These are phyloP conservation scores for Areca catechu DNA, from an alignment of 176 grass and related monocot genomes.

Conservation along the genomic window DNA sequence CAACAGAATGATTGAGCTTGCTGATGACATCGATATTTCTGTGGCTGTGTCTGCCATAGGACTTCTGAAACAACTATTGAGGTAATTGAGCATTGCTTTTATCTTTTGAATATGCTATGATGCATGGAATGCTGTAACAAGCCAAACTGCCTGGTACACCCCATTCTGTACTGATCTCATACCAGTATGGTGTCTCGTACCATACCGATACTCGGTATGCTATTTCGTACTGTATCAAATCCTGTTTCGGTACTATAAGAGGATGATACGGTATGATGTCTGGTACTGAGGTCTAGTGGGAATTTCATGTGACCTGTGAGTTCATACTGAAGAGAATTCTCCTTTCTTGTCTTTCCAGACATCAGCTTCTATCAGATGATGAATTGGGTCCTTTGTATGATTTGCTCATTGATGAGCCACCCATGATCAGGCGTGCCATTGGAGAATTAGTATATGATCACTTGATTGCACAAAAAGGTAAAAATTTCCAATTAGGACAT, in stretches of 20 bases:
- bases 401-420: constrained; percentile 98
- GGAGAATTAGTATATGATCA: constrained; percentile 99
- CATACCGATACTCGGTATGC: too few relatives aligned
- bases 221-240: too few relatives aligned
- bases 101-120: not conserved
- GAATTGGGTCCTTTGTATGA: constrained; percentile 92
- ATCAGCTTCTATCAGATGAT: constrained; percentile 92
- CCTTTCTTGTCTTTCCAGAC: constrained; percentile 44
- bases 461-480: constrained; percentile 87
- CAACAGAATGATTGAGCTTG: constrained; percentile 91
- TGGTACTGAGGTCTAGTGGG: too few relatives aligned
- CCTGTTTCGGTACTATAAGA: too few relatives aligned
- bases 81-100: constrained; percentile 34
- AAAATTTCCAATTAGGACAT: constrained; percentile 56
- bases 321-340: not conserved
- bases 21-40: constrained; percentile 96
- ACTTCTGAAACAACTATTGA: constrained; percentile 80
- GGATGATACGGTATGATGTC: too few relatives aligned
- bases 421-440: constrained; percentile 92
- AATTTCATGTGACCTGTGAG: not conserved
- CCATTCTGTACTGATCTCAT: too few relatives aligned
- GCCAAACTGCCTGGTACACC: too few relatives aligned
- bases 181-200: too few relatives aligned
- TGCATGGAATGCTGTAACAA: too few relatives aligned
- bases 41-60: constrained; percentile 97